Conservation (phyloP, 2,329 filamentous ascomycete species). For the Diaporthe ilicicola region DNA sequence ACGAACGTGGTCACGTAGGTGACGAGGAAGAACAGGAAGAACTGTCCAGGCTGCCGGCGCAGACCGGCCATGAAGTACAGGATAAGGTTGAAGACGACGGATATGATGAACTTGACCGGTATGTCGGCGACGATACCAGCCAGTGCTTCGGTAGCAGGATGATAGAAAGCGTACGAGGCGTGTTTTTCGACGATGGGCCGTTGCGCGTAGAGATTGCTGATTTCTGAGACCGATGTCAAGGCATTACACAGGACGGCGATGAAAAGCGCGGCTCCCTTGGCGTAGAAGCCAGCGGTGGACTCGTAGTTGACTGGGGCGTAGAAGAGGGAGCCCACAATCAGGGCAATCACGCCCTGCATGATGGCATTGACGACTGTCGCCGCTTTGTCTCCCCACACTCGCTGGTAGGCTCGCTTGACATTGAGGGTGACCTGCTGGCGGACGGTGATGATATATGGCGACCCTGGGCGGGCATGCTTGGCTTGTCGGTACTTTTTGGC, state of each 20-base stretch:
- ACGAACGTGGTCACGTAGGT: slow-evolving; percentile 73
- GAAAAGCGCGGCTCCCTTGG: slow-evolving; percentile 66
- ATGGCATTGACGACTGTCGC: slow-evolving; percentile 55
- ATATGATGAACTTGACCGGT: slow-evolving; percentile 63
- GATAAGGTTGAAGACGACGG: slow-evolving; percentile 61
- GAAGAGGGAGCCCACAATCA: slow-evolving; percentile 70
- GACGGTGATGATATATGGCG: slow-evolving; percentile 65
- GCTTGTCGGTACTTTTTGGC: slow-evolving; percentile 61
- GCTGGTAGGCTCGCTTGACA: slow-evolving; percentile 59
- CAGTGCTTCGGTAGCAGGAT: slow-evolving; percentile 61
- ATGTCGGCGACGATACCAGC: slow-evolving; percentile 64
- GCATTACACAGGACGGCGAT: slow-evolving; percentile 53
- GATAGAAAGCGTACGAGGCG: slow-evolving; percentile 58
- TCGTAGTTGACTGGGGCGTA: slow-evolving; percentile 52
- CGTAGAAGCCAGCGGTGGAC: slow-evolving; percentile 60
- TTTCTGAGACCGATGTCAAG: slow-evolving; percentile 54
- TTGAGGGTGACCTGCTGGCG: slow-evolving; percentile 62
- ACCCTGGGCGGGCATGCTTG: slow-evolving; percentile 61
- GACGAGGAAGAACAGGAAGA: slow-evolving; percentile 81
- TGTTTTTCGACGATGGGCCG: slow-evolving; percentile 60
- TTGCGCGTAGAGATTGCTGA: slow-evolving; percentile 54
- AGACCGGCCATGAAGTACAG: slow-evolving; percentile 66
- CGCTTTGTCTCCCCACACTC: slow-evolving; percentile 60
- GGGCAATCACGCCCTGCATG: slow-evolving; percentile 62
- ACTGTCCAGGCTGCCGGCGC: slow-evolving; percentile 67